Evolutionary conservation across 148 eudicot species (phyloP), one percentile per base, ranked within the genome.

Genomic region (Nyssa sinensis): DNA sequence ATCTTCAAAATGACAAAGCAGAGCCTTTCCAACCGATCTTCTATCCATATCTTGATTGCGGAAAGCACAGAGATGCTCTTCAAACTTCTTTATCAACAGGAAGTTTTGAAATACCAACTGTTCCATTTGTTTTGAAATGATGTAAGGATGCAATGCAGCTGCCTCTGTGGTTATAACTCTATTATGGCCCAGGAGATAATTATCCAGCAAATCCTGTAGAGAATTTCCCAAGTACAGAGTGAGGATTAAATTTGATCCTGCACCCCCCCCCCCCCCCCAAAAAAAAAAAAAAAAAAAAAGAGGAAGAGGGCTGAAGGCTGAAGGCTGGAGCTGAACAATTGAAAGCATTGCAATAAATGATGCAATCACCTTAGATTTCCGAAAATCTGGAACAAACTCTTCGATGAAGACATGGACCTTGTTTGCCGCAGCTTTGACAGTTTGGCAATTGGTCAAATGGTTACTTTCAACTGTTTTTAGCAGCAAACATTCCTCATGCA

Each of bases 401-500:
- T 84, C 88, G 59, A 93, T 30, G 55, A 88, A 86, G 66, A 62
- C 53, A n/a, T 70, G 75, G 55, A 93, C 78, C 77, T 81, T 76
- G 64, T 71, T 80, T 30, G 81, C 82, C 32, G 78, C 79, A 82
- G 78, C 77, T 78, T 84, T 85, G 21, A 88, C 85, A 81, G 71
- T 81, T 70, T 75, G 78, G 80, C 99, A 96, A 78, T 75, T 62
- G 70, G 66, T 59, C 74, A 87, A 70, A 83, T 96, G 99, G 73
- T 79, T 67, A 53, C 68, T 76, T 84, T 79, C 80, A 70, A 91
- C 82, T 41, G 85, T 84, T 77, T 79, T 81, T 19, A 96, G 85
- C 81, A 96, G 81, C 88, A 96, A 78, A 55, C 74, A 66, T 80
- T 86, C 95, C 58, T 91, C 98, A 69, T 81, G 78, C 73, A 87